Evolutionary conservation across 2,329 filamentous ascomycete species (phyloP).

Genomic region (Monosporascus ibericus): DNA sequence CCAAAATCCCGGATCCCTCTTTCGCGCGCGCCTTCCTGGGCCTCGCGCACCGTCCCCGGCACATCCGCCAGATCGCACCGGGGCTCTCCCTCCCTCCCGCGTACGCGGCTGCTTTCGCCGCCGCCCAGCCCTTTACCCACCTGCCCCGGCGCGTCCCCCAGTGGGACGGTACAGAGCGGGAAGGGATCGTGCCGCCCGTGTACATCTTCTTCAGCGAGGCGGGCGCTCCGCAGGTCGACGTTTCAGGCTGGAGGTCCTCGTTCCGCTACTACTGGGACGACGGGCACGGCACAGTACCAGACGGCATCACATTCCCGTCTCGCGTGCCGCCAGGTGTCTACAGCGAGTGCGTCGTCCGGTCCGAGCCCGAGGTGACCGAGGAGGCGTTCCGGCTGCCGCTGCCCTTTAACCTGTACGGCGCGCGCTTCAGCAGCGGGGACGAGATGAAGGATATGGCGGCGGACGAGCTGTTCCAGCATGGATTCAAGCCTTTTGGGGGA

Average conservation of each 20-base stretch:
- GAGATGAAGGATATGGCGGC: slow-evolving; percentile 9
- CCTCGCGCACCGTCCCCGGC: slow-evolving; percentile 11
- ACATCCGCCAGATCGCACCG: slow-evolving; percentile 12
- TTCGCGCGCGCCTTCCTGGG: slow-evolving; percentile 16
- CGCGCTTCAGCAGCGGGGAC: slow-evolving; percentile 22
- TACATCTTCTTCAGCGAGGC: slow-evolving; percentile 15
- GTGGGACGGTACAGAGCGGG: no score
- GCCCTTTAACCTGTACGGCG: slow-evolving; percentile 13
- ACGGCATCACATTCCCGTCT: slow-evolving; percentile 7
- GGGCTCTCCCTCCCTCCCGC: slow-evolving; percentile 8
- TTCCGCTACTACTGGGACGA: no score
- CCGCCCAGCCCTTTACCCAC: slow-evolving; percentile 13
- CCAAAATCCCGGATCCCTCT: slow-evolving; percentile 9
- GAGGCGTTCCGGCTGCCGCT: slow-evolving; percentile 23
- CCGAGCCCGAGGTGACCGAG: slow-evolving; percentile 15
- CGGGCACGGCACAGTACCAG: no score
- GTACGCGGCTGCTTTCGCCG: slow-evolving; percentile 12
- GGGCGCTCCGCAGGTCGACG: no score
- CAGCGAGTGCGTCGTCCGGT: slow-evolving; percentile 18
- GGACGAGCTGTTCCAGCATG: slow-evolving; percentile 26
- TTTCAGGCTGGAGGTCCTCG: no score
- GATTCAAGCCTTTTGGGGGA: slow-evolving; percentile 27
- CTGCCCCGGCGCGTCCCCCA: slow-evolving; percentile 3
- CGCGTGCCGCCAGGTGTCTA: slow-evolving; percentile 19
- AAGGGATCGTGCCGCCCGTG: slow-evolving; percentile 9